Evolutionary conservation across 2,329 filamentous ascomycete genomes (phyloP), one percentile per base, ranked within the genome.

Genomic region (Microsporum canis): DNA sequence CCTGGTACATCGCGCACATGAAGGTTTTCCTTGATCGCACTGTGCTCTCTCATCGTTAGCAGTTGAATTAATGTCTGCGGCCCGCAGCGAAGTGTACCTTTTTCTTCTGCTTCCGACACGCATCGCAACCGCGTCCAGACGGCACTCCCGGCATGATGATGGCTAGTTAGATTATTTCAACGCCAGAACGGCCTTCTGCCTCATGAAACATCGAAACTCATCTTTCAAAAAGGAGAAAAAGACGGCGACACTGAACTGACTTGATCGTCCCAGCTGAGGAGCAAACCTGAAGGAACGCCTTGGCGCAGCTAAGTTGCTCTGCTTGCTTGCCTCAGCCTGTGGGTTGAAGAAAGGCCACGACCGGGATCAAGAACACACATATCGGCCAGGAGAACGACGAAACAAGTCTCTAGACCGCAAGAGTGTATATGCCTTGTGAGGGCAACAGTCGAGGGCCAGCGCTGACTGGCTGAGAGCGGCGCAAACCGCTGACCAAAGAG

Each of bases 101-200:
- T 68, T 82, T 81, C 74, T 81, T 81, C 64, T 79, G 77, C 64
- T 75, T 78, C 38, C 78, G 75, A 65, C 79, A 82, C 12, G 72
- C 77, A 61, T 81, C 77, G 64, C 79, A 82, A 38, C 77, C 79
- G 61, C 76, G 75, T 58, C 77, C 76, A 6, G 77, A 77, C 27
- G 80, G 80, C 17, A 82, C 80, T 29, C 80, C 79, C 0, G 79
- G 78, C 80, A 82, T 81, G 49, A 33, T 53, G 29, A 53, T 53
- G 14, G 49, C 33, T n/a, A 29, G 45, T 29, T n/a, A 34, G 17
- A 23, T 23, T 23, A 23, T 23, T n/a, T 34, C 49, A 34, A 34
- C 27, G 12, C 27, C 27, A 8, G 29, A 33, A 53, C 49, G 49
- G 27, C 27, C 27, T 33, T 12, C 27, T 5, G 4, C 17, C 7